Conservation (phyloP, 1,284 basidiomycete genomes). For the Cryptococcus sp. region DNA sequence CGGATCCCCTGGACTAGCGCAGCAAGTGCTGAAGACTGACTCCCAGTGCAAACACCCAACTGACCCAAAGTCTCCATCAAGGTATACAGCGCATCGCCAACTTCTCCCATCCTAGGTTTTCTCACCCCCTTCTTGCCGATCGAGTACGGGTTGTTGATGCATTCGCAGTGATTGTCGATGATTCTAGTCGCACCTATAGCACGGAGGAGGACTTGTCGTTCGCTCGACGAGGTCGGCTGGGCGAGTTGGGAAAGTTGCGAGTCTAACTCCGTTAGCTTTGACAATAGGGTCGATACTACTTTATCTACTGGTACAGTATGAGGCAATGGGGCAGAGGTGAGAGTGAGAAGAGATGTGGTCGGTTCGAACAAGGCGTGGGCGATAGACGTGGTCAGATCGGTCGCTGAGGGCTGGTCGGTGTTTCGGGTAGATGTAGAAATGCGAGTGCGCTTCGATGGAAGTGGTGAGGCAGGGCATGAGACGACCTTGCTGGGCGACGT, state of each 20-base stretch:
- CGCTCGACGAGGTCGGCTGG: background rate
- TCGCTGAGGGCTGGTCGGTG: background rate
- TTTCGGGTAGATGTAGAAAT: background rate
- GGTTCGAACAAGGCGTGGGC: background rate
- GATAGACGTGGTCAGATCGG: background rate
- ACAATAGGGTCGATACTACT: background rate
- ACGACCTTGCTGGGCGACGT: background rate
- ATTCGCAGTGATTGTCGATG: background rate
- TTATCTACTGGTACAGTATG: background rate
- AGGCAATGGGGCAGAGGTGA: background rate
- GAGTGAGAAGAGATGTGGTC: background rate
- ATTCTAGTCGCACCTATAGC: background rate
- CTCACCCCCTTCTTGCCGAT: background rate
- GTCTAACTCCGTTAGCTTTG: background rate
- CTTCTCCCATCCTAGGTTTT: background rate
- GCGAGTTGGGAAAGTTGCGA: background rate
- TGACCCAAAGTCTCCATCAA: background rate
- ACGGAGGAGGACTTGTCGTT: background rate
- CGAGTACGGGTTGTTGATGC: background rate
- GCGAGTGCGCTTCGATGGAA: background rate
- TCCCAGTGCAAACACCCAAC: background rate
- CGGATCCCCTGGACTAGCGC: too few species aligned
- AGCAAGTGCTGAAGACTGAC: too few species aligned
- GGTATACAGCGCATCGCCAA: background rate
- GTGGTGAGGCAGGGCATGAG: background rate